phyloP scores from a whole-genome alignment of 2,329 filamentous ascomycete genomes.

The Fusarium piperis region DNA sequence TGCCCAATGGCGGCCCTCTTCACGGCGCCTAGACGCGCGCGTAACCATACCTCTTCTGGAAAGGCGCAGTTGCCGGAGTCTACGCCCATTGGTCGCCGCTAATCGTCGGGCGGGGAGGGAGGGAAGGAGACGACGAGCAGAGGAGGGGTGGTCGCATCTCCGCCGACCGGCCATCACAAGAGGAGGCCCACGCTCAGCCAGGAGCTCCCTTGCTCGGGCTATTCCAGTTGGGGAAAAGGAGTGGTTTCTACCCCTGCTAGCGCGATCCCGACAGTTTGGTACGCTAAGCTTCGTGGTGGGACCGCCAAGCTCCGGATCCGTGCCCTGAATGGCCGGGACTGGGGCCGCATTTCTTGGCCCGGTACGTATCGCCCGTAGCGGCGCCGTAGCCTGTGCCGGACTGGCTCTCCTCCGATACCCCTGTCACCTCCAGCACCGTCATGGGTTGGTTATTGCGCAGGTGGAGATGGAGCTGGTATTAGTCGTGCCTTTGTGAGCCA shows the following conservation, averaged over 20 bases:
- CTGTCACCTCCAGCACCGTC: conserved; percentile 36
- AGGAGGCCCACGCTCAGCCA: not conserved
- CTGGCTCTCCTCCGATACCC: conserved; percentile 31
- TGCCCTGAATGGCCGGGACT: conserved; percentile 41
- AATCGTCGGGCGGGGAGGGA: not conserved
- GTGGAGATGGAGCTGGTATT: conserved; percentile 30
- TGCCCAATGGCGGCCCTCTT: conserved; percentile 42
- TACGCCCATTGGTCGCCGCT: conserved; percentile 40
- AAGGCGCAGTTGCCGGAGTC: conserved; percentile 34
- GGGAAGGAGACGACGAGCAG: not conserved
- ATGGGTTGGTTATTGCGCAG: conserved; percentile 33
- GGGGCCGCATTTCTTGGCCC: conserved; percentile 34
- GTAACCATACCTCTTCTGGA: conserved; percentile 30
- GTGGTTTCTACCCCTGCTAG: conserved; percentile 39
- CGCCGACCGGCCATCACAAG: conserved; percentile 33
- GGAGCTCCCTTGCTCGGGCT: conserved; percentile 15
- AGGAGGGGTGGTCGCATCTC: conserved; percentile 24
- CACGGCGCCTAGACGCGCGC: conserved; percentile 45
- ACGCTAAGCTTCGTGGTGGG: conserved; percentile 42
- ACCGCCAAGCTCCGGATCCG: conserved; percentile 26
- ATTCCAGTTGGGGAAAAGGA: conserved; percentile 10
- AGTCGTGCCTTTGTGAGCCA: conserved; percentile 24
- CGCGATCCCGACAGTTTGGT: conserved; percentile 50
- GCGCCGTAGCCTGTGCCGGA: conserved; percentile 8
- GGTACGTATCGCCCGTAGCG: conserved; percentile 25